These are phyloP conservation scores for Rhododendron kiyosumense DNA, from an alignment of 148 eudicot genomes.

Conservation along the genomic window DNA sequence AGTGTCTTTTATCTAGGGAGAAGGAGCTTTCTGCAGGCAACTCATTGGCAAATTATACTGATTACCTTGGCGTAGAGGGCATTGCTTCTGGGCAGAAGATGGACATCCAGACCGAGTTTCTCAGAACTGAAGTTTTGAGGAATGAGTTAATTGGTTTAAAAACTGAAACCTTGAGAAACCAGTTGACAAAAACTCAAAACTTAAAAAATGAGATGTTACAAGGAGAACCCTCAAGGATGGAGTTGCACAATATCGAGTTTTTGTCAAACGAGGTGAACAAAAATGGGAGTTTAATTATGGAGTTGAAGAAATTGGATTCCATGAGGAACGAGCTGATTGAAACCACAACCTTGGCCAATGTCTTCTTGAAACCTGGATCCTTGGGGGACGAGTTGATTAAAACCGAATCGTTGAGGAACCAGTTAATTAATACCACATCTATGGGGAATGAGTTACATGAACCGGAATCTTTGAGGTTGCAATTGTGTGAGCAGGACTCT, in stretches of 20 bases:
- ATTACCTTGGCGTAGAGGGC: slow-evolving; percentile 4
- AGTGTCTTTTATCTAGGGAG: slow-evolving; percentile 3
- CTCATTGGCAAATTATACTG: slow-evolving; percentile 10
- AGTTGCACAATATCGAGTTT: background rate
- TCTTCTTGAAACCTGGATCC: background rate
- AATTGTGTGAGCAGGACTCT: slow-evolving; percentile 1
- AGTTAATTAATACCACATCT: background rate
- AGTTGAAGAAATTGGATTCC: background rate
- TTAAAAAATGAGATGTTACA: background rate
- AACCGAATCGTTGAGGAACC: slow-evolving; percentile 6
- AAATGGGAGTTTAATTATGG: background rate
- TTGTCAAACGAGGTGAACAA: background rate
- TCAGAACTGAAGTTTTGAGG: slow-evolving; percentile 9
- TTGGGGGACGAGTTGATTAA: slow-evolving; percentile 1
- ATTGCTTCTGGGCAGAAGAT: background rate
- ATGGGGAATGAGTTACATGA: slow-evolving; percentile 1
- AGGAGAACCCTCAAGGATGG: background rate
- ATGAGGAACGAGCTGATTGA: slow-evolving; percentile 5
- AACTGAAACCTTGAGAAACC: slow-evolving; percentile 7
- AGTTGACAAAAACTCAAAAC: slow-evolving; percentile 3
- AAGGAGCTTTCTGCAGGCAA: slow-evolving; percentile 4
- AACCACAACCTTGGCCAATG: background rate
- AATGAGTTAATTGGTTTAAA: slow-evolving; percentile 13
- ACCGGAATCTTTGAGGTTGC: background rate
- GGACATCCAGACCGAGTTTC: background rate